Percentiles rank a stretch among this genome's conserved stretches.
Evolutionary conservation across 805 yeast species (phyloP).

Genomic region (Barnettozyma siamensis): DNA sequence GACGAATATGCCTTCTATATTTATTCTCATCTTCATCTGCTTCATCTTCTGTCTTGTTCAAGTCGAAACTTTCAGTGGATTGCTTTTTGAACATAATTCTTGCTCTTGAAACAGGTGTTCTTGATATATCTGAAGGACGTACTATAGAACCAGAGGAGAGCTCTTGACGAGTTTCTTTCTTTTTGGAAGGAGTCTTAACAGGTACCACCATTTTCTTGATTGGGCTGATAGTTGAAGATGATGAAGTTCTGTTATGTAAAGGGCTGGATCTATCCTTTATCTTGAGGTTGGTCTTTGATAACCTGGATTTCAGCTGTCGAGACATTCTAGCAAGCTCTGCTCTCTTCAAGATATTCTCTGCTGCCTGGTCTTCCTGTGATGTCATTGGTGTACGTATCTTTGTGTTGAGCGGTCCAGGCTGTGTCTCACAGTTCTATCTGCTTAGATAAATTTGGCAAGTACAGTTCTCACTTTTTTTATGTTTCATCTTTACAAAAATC

Average conservation of each 20-base stretch:
- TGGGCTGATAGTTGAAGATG: not conserved
- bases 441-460: too few species aligned
- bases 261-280: conserved; percentile 9
- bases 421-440: too few species aligned
- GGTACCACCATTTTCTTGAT: conserved; percentile 3
- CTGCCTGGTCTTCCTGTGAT: conserved; percentile 34
- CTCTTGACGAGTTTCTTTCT: not conserved
- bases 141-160: not conserved
- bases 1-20: conserved; percentile 1
- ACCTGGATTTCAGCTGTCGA: conserved; percentile 36
- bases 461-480: not conserved
- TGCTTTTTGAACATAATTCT: conserved; percentile 13
- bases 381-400: too few species aligned
- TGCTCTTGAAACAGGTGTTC: conserved; percentile 1
- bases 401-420: too few species aligned
- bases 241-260: not conserved
- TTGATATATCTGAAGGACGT: not conserved
- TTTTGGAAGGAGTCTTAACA: not conserved
- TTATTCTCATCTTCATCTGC: conserved; percentile 7
- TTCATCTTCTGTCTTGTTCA: conserved; percentile 21
- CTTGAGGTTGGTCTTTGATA: conserved; percentile 36
- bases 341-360: conserved; percentile 38
- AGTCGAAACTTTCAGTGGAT: conserved; percentile 18
- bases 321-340: conserved; percentile 43
- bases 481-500: not conserved